These are phyloP conservation scores for Thalassiosira allenii DNA, from an alignment of 352 stramenopile species.

Conservation along the genomic window DNA sequence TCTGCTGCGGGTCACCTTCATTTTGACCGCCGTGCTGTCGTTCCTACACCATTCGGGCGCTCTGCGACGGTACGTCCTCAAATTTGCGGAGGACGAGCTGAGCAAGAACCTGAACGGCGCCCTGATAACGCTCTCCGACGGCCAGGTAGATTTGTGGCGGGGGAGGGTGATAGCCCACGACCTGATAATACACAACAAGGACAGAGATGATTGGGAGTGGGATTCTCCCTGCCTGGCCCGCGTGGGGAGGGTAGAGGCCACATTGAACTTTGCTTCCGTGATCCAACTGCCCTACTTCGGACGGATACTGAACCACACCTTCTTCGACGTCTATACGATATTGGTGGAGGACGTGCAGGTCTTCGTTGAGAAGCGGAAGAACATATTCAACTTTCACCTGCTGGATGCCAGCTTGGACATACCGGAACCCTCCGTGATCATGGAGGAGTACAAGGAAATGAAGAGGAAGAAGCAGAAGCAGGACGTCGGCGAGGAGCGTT, in stretches of 20 bases:
- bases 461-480: conserved; percentile 21
- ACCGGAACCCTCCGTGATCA: conserved; percentile 52
- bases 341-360: conserved; percentile 80
- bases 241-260: conserved; percentile 68
- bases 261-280: conserved; percentile 59
- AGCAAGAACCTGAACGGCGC: conserved; percentile 71
- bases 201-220: conserved; percentile 77
- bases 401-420: conserved; percentile 71
- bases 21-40: conserved; percentile 45
- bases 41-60: conserved; percentile 53
- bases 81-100: conserved; percentile 67
- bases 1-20: conserved; percentile 44
- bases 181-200: conserved; percentile 76
- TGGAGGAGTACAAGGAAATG: conserved; percentile 39
- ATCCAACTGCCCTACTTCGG: conserved; percentile 40
- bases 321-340: conserved; percentile 74
- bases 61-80: conserved; percentile 48
- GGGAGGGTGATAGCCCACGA: conserved; percentile 68
- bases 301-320: conserved; percentile 49
- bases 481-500: not conserved
- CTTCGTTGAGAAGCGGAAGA: conserved; percentile 79
- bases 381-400: conserved; percentile 84
- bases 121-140: conserved; percentile 71
- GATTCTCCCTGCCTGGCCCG: conserved; percentile 78
- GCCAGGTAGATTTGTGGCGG: conserved; percentile 69